Conservation (phyloP, 345 rosid species). For the Sonneratia alba region DNA sequence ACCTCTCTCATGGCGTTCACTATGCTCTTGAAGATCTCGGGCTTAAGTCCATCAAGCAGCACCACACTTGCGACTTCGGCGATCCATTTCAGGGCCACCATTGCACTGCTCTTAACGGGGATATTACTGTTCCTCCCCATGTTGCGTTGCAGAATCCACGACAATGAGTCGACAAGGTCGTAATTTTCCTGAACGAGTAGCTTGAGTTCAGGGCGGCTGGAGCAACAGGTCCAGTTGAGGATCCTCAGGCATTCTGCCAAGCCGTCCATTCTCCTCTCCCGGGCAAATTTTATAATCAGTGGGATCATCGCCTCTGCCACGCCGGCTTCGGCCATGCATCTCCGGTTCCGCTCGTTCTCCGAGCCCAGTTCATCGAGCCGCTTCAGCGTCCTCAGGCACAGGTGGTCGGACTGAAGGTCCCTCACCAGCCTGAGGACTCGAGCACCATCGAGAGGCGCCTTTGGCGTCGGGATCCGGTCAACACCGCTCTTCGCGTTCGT, state of each 20-base stretch:
- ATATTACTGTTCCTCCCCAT: neutral
- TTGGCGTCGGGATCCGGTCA: constrained; percentile 23
- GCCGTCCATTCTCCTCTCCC: constrained; percentile 10
- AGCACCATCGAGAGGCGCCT: constrained; percentile 17
- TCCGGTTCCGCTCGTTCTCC: constrained; percentile 26
- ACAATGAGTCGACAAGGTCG: constrained; percentile 26
- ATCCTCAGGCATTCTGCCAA: constrained; percentile 30
- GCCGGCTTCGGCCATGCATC: constrained; percentile 27
- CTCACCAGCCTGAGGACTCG: constrained; percentile 20
- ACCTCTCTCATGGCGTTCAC: constrained; percentile 12
- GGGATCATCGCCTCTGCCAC: constrained; percentile 16
- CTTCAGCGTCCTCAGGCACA: constrained; percentile 11
- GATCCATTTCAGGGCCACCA: constrained; percentile 17
- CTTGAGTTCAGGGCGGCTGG: constrained; percentile 19
- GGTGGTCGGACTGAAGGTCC: constrained; percentile 16
- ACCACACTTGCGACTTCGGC: constrained; percentile 11
- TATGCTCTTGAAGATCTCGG: constrained; percentile 21
- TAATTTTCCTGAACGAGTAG: constrained; percentile 17
- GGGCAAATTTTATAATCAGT: constrained; percentile 17
- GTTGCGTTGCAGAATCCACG: constrained; percentile 21
- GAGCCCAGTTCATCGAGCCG: constrained; percentile 22
- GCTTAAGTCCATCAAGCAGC: constrained; percentile 18
- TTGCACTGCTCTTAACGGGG: constrained; percentile 16
- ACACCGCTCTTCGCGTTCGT: constrained; percentile 17
- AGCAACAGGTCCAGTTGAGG: constrained; percentile 22